These are phyloP conservation scores for Trichophyton mentagrophytes DNA, from an alignment of 2,329 filamentous ascomycete species.

Conservation along the genomic window DNA sequence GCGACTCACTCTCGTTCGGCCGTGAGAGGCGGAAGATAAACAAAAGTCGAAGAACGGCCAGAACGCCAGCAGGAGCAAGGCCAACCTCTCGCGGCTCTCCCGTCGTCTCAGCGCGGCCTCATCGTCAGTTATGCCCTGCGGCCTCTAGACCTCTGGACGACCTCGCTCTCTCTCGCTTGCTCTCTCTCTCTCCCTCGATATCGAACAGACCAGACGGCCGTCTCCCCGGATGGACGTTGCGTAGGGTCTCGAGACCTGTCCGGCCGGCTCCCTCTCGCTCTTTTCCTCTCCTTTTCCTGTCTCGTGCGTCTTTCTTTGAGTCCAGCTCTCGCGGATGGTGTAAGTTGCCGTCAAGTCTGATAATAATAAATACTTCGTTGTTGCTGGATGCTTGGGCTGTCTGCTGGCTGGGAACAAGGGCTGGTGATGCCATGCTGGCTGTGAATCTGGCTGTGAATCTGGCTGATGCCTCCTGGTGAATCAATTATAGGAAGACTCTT, in stretches of 20 bases:
- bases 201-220: not conserved
- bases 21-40: not conserved
- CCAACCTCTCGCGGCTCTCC: not conserved
- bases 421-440: not conserved
- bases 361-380: not conserved
- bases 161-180: not conserved
- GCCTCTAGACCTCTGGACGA: not conserved
- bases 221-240: slow-evolving; percentile 8
- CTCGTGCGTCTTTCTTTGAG: not conserved
- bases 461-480: slow-evolving; percentile 1
- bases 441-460: slow-evolving; percentile 2
- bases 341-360: slow-evolving; percentile 2
- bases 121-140: not conserved
- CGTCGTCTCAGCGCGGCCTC: not conserved
- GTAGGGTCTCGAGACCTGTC: slow-evolving; percentile 1
- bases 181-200: not conserved
- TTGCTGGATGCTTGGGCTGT: not conserved
- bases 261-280: not conserved
- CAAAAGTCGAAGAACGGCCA: too few species aligned
- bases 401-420: not conserved
- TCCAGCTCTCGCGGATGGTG: not conserved
- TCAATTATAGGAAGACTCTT: not conserved
- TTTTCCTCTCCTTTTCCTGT: not conserved
- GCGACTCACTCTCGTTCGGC: not conserved
- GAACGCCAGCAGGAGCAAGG: too few species aligned